Conservation (phyloP, 345 rosid species). For the Salix udensis region DNA sequence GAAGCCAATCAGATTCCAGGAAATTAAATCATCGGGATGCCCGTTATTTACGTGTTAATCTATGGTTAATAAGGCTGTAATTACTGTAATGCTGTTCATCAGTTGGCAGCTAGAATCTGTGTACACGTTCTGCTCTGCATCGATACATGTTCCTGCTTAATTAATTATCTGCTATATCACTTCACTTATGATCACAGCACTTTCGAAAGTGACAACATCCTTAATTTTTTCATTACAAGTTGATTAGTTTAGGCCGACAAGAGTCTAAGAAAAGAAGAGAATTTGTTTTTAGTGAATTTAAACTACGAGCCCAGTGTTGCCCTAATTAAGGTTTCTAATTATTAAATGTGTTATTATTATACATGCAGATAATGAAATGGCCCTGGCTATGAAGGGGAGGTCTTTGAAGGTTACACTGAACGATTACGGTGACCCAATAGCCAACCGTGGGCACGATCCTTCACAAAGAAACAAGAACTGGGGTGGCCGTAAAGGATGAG, state of each 20-base stretch:
- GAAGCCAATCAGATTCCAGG: not conserved
- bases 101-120: not conserved
- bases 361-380: constrained; percentile 21
- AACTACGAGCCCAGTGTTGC: not conserved
- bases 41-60: not conserved
- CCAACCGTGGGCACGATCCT: constrained; percentile 63
- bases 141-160: not conserved
- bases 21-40: not conserved
- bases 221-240: not conserved
- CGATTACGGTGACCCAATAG: constrained; percentile 51
- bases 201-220: not conserved
- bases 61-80: not conserved
- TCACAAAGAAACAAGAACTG: constrained; percentile 16
- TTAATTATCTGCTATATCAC: not conserved
- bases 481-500: constrained; percentile 37
- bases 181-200: not conserved
- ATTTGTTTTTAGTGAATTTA: not conserved
- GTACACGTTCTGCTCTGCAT: not conserved
- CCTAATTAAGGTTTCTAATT: not conserved
- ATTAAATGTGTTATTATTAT: not conserved
- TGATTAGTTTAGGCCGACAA: not conserved
- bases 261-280: not conserved
- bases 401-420: constrained; percentile 40
- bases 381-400: constrained; percentile 34
- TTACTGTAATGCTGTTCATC: not conserved